A percentile compares a stretch with the other conserved stretches of the same genome.
These are phyloP conservation scores for Backusella liffmaniae DNA, from an alignment of 192 early-diverging fungal species.

Conservation along the genomic window DNA sequence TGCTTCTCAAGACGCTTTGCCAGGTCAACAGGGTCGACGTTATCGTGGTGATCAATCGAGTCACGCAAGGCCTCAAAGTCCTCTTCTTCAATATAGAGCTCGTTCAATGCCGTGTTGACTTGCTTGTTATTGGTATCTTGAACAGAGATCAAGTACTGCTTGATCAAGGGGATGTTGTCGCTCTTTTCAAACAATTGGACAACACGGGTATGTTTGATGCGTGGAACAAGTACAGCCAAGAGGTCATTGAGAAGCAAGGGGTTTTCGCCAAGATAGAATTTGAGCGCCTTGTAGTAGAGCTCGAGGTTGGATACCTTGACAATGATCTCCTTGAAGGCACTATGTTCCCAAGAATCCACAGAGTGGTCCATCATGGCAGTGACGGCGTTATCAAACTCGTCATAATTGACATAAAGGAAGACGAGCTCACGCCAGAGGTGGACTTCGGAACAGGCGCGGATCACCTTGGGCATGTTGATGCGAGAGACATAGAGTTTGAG, in stretches of 20 bases:
- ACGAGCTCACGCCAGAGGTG: slow-evolving; percentile 98
- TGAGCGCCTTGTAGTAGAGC: slow-evolving; percentile 97
- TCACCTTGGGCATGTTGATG: slow-evolving; percentile 99
- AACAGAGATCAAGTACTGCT: slow-evolving; percentile 94
- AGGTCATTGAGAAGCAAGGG: slow-evolving; percentile 93
- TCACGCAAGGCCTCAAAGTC: slow-evolving; percentile 92
- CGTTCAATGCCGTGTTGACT: slow-evolving; percentile 95
- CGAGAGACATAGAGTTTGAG: slow-evolving; percentile 96
- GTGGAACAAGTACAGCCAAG: slow-evolving; percentile 80
- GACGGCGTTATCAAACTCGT: slow-evolving; percentile 98
- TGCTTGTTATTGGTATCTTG: slow-evolving; percentile 92
- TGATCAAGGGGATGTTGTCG: slow-evolving; percentile 96
- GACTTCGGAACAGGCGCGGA: slow-evolving; percentile 86
- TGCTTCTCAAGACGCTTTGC: slow-evolving; percentile 95
- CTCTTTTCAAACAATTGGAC: slow-evolving; percentile 98
- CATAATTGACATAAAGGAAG: slow-evolving; percentile 98
- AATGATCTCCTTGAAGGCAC: slow-evolving; percentile 93
- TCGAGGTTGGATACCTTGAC: slow-evolving; percentile 98
- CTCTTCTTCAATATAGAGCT: slow-evolving; percentile 97
- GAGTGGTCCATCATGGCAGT: slow-evolving; percentile 95
- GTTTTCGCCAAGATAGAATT: slow-evolving; percentile 96
- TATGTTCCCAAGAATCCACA: slow-evolving; percentile 95
- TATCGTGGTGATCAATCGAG: slow-evolving; percentile 92
- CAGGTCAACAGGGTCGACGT: slow-evolving; percentile 92
- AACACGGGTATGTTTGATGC: slow-evolving; percentile 96